A percentile compares a stretch with the other conserved stretches of the same genome.
These are phyloP conservation scores for Trichoderma lentiforme DNA, from an alignment of 2,329 filamentous ascomycete genomes.

Conservation along the genomic window DNA sequence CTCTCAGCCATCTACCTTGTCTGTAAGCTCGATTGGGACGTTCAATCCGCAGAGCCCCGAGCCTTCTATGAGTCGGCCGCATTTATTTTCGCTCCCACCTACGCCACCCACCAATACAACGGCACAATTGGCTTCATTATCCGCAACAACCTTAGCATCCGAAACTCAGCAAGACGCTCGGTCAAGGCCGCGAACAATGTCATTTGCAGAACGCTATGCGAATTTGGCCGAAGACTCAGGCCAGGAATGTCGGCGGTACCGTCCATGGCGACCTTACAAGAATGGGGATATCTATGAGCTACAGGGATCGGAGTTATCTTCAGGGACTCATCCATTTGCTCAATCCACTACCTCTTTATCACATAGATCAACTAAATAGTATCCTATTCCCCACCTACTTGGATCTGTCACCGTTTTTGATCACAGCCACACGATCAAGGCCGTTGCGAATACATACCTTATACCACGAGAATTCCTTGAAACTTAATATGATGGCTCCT, in stretches of 20 bases:
- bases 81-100: neutral
- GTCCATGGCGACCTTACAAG: neutral
- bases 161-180: neutral
- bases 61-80: neutral
- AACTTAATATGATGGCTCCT: neutral
- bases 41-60: too few relatives aligned
- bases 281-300: neutral
- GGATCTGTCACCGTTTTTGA: neutral
- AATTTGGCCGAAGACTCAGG: neutral
- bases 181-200: neutral
- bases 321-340: neutral
- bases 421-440: neutral
- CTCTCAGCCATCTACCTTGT: neutral
- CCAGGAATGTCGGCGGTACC: neutral
- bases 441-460: neutral
- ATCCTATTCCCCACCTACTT: fast-evolving
- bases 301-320: neutral
- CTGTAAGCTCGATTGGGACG: neutral
- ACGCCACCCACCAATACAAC: neutral
- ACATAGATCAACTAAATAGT: neutral
- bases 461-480: neutral
- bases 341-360: neutral
- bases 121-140: neutral
- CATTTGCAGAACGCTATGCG: neutral
- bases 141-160: neutral